A percentile compares a stretch with the other conserved stretches of the same genome.
Evolutionary conservation across 352 stramenopile genomes (phyloP).

Genomic region (Globisporangium viniferum): DNA sequence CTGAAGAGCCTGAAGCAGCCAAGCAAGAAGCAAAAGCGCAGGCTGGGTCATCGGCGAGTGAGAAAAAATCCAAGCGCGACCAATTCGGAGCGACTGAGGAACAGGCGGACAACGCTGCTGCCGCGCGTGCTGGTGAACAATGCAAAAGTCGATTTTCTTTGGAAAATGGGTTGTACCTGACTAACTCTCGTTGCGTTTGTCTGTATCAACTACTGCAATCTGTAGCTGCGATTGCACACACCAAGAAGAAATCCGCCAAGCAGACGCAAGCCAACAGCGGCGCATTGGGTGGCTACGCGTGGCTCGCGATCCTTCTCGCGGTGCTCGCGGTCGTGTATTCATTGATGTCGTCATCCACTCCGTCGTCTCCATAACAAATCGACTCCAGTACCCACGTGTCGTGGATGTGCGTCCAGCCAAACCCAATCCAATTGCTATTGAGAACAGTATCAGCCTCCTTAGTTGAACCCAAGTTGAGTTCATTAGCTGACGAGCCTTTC

Average conservation of each 20-base stretch:
- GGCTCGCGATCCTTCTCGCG: slow-evolving; percentile 39
- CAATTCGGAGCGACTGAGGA: slow-evolving; percentile 28
- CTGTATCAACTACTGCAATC: not conserved
- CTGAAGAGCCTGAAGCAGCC: slow-evolving; percentile 36
- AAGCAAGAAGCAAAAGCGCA: slow-evolving; percentile 17
- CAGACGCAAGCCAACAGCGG: slow-evolving; percentile 24
- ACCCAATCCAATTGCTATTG: not conserved
- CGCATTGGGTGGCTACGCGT: slow-evolving; percentile 29
- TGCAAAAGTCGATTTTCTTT: not conserved
- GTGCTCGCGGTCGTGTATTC: slow-evolving; percentile 28
- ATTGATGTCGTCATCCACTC: slow-evolving; percentile 1
- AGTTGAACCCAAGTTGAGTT: no score
- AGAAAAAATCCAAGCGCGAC: slow-evolving; percentile 27
- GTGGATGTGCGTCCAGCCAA: not conserved
- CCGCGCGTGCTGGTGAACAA: slow-evolving; percentile 47
- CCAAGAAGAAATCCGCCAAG: slow-evolving; percentile 66
- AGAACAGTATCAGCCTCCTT: not conserved
- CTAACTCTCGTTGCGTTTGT: not conserved
- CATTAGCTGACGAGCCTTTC: no score
- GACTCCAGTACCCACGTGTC: not conserved
- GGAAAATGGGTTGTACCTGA: not conserved
- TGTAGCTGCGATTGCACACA: slow-evolving; percentile 62
- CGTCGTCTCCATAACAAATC: not conserved
- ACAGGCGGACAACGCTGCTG: slow-evolving; percentile 42
- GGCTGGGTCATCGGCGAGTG: not conserved